These are phyloP conservation scores for Venturia asperata DNA, from an alignment of 2,329 filamentous ascomycete species.

Conservation along the genomic window DNA sequence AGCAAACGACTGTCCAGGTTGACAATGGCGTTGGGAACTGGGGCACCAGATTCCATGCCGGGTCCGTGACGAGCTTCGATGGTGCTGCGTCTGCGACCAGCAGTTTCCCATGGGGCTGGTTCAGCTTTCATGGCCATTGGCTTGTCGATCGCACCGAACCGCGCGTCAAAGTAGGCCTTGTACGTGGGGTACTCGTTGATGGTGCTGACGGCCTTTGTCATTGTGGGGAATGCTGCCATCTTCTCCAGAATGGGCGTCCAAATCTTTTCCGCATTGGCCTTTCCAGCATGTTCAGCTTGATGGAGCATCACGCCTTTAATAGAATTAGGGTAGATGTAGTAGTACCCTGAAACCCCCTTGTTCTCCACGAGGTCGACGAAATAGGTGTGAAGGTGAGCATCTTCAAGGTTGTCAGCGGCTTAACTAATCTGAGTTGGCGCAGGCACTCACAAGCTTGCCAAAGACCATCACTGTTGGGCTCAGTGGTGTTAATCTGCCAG, in stretches of 20 bases:
- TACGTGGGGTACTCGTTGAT: slow-evolving; percentile 12
- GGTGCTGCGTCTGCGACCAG: slow-evolving; percentile 18
- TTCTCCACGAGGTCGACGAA: slow-evolving; percentile 16
- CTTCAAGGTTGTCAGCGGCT: background rate
- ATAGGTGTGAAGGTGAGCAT: slow-evolving; percentile 14
- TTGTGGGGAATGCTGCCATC: background rate
- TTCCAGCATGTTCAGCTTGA: slow-evolving; percentile 5
- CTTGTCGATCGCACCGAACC: slow-evolving; percentile 8
- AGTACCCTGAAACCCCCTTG: slow-evolving; percentile 14
- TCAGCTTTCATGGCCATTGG: background rate
- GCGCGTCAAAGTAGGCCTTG: slow-evolving; percentile 18
- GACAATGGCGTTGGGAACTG: background rate
- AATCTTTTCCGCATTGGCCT: background rate
- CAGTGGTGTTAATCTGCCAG: slow-evolving; percentile 14
- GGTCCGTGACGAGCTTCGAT: slow-evolving; percentile 10
- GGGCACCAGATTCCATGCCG: background rate
- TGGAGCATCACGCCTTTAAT: slow-evolving; percentile 6
- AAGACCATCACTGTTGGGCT: background rate
- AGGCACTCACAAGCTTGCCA: slow-evolving; percentile 1
- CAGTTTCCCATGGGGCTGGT: slow-evolving; percentile 4
- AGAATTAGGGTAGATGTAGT: slow-evolving; percentile 11
- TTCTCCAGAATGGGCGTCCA: slow-evolving; percentile 19
- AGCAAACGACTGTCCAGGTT: slow-evolving; percentile 18
- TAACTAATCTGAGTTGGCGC: too few relatives aligned
- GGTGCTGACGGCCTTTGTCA: background rate